Conservation (phyloP, 225 moss, liverwort and hornwort genomes). For the Climacium dendroides region DNA sequence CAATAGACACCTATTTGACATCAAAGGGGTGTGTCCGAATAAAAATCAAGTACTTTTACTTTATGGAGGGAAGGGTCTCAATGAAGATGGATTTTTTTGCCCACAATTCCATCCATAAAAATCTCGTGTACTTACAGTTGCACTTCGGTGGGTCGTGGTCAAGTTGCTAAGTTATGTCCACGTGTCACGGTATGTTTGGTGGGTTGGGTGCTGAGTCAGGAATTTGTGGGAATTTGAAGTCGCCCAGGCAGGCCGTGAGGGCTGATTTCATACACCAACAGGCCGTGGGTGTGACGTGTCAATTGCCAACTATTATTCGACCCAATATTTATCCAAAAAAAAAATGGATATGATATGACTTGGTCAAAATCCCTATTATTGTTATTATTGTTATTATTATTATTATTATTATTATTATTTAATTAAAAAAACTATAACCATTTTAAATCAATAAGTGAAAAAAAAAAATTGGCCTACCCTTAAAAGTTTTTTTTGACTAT, state of each 20-base stretch:
- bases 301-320: not conserved
- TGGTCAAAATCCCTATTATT: not conserved
- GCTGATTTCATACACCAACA: not conserved
- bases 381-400: no score
- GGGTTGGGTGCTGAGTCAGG: not conserved
- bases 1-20: not conserved
- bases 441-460: not conserved
- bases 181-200: not conserved
- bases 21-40: no score
- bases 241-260: not conserved
- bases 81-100: not conserved
- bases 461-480: no score
- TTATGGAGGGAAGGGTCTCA: not conserved
- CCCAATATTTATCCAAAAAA: not conserved
- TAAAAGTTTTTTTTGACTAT: no score
- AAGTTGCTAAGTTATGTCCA: not conserved
- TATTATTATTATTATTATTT: no score
- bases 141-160: not conserved
- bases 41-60: no score
- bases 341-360: not conserved
- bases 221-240: conserved; percentile 9
- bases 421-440: not conserved
- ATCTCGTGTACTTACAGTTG: not conserved
- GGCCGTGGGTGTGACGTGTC: not conserved
- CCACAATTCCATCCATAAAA: not conserved